phyloP scores from a whole-genome alignment of 1,139 yeast genomes.

The Wickerhamomyces sp. region DNA sequence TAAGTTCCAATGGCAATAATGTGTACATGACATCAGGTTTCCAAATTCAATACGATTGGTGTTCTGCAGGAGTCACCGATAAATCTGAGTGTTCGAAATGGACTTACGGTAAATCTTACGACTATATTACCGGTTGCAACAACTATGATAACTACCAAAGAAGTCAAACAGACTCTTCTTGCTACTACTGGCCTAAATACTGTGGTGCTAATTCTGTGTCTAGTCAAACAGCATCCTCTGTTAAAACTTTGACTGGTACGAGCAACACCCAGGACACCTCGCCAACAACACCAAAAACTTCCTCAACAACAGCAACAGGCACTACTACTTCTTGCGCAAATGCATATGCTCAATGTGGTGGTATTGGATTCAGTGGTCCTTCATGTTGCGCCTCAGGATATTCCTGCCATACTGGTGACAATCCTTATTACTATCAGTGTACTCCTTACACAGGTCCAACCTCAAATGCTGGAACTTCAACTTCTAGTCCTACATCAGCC shows the following conservation, averaged over 20 bases:
- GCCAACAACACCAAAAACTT: too few species aligned
- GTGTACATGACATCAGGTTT: neutral
- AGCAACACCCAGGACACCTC: too few species aligned
- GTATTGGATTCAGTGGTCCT: constrained; percentile 23
- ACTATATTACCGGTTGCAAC: constrained; percentile 19
- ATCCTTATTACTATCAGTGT: constrained; percentile 6
- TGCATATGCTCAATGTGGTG: constrained; percentile 24
- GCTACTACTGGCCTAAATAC: constrained; percentile 12
- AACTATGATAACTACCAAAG: constrained; percentile 8
- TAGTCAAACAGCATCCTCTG: too few species aligned
- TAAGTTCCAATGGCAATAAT: neutral
- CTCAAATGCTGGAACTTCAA: neutral
- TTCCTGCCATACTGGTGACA: constrained; percentile 20
- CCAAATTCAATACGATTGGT: constrained; percentile 8
- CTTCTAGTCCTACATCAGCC: constrained; percentile 5
- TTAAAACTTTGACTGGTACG: neutral
- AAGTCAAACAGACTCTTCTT: constrained; percentile 9
- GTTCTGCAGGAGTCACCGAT: constrained; percentile 17
- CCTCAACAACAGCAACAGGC: too few species aligned
- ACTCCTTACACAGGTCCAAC: neutral
- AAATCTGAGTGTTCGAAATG: constrained; percentile 13
- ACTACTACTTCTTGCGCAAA: too few species aligned
- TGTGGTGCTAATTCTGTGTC: constrained; percentile 2
- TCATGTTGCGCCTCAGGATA: constrained; percentile 26
- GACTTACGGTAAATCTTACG: constrained; percentile 15